Base-by-base conservation (phyloP, 2,329 filamentous ascomycete genomes). In the Aspergillus felis region DNA sequence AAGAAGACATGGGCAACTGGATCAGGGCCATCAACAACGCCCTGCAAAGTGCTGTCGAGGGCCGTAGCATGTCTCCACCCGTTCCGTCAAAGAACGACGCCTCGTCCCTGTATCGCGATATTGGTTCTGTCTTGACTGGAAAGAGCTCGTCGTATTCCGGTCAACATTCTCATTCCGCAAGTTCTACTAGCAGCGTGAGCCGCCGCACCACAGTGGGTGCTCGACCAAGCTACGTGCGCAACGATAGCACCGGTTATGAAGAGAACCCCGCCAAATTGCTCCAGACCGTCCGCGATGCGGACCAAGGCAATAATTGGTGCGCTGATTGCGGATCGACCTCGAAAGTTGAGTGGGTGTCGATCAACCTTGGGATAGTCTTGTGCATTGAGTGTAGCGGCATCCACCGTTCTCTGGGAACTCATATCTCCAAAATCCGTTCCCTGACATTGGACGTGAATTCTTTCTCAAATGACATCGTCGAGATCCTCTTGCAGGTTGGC, bases 321-420 rank as follows among this genome's bases (percentile, higher is more conserved):
- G 94, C 94, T 17, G 94, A 99, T 73, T 99, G 94, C 70, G 90
- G 91, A 10, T 95, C 92, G 7, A 88, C 89, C 35, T 85, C 87
- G 69, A 97, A 97, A 78, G 92, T 96, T 24, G 94, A 99, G 74
- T 99, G 94, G 94, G 94, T 97, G 28, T 97, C 94, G 0, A 96
- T 99, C 76, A 99, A 99, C 68, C 82, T 99, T 4, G 94, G 91
- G 49, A 96, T 99, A 58, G 88, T 99, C 54, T 83, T 99, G 22
- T 99, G 94, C 77, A 97, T 97, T 71, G 93, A 99, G 74, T 99
- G 94, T 76, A 96, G 92, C 71, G 94, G 94, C 61, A 97, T 99
- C 60, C 94, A 99, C 75, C 87, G 94, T 46, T 97, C 93, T 1
- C 82, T 99, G 3, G 94, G 94, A 12, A 99, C 94, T 1, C 94